Base-by-base conservation (phyloP, 2,329 filamentous ascomycete genomes). In the Arthroderma uncinatum region DNA sequence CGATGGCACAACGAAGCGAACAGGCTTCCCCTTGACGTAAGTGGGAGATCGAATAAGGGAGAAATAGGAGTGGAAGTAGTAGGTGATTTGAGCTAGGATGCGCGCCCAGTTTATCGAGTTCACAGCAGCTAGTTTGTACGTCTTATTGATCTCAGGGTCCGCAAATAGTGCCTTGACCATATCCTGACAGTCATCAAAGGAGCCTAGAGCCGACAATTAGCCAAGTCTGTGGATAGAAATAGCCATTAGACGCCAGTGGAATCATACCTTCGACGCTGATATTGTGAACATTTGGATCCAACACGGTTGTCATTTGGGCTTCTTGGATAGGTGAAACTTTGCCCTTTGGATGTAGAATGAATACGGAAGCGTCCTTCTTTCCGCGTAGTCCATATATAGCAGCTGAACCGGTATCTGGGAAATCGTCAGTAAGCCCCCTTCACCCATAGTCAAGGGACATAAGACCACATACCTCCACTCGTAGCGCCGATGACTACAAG, bases 71-170 rank as follows among this genome's bases (percentile, higher is more conserved):
- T 93, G 80, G 78, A 96, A 95, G 79, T 95, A 98, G 80, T 95
- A 97, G 60, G 89, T 89, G 62, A 95, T 96, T 76, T 98, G 93
- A 10, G 93, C 92, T 37, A 98, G 81, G 64, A 98, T 97, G 64
- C 93, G 82, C 1, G 91, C 87, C 82, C 86, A 96, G 76, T 97
- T 97, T 76, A 97, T 97, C 48, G 87, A 93, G 78, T 97, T 97
- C 64, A 97, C 89, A 44, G 93, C 92, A 40, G 87, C 92, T 44
- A 97, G 85, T 64, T 89, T 89, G 67, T 92, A 82, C 1, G 82
- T 83, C 64, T 80, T 76, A 78, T 97, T 97, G 70, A 88, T 86
- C 57, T 90, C 84, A 2, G 85, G 78, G 66, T 98, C 92, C 61
- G 83, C 85, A 69, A 97, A 96, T 53, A 98, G 80, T 1, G 87